Percentiles rank a stretch among this genome's conserved stretches.
phyloP scores from a whole-genome alignment of 352 stramenopile genomes.

The Pythium periplocum region DNA sequence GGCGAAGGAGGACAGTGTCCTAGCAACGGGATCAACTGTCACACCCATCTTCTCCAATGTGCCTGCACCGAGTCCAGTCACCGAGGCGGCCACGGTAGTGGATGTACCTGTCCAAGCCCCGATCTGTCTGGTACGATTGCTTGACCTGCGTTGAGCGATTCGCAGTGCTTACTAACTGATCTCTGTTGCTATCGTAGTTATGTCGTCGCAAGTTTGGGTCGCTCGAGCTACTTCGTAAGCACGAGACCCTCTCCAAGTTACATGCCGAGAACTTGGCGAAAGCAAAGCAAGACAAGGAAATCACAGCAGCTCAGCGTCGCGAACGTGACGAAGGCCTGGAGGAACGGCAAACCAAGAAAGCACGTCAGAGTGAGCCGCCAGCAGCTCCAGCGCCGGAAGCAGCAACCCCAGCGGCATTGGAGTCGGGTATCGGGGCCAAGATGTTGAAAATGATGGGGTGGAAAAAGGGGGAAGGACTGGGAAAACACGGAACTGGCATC shows the following conservation, averaged over 20 bases:
- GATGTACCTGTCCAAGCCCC: slow-evolving; percentile 45
- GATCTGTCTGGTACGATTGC: slow-evolving; percentile 68
- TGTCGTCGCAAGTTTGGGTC: slow-evolving; percentile 79
- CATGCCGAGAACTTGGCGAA: slow-evolving; percentile 75
- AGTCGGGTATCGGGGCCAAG: slow-evolving; percentile 71
- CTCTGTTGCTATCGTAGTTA: slow-evolving; percentile 30
- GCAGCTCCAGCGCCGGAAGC: slow-evolving; percentile 7
- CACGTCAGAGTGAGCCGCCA: background rate
- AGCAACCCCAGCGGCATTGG: slow-evolving; percentile 20
- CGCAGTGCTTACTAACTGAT: background rate
- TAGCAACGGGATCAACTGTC: background rate
- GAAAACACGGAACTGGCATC: slow-evolving; percentile 77
- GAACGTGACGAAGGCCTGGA: slow-evolving; percentile 55
- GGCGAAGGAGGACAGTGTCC: slow-evolving; percentile 16
- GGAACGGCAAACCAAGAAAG: slow-evolving; percentile 17
- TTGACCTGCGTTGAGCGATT: background rate
- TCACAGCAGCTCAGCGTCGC: slow-evolving; percentile 49
- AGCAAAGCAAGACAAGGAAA: slow-evolving; percentile 65
- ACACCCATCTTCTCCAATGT: too few relatives aligned
- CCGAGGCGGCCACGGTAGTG: background rate
- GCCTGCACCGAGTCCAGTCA: background rate
- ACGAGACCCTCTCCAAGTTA: slow-evolving; percentile 72
- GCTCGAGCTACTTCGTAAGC: slow-evolving; percentile 66
- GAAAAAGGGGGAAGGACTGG: slow-evolving; percentile 77
- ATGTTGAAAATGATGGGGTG: slow-evolving; percentile 88